Percentiles rank a stretch among this genome's conserved stretches.
These are phyloP conservation scores for Chalciporus pseudorubinellus DNA, from an alignment of 768 basidiomycete genomes.

Conservation along the genomic window DNA sequence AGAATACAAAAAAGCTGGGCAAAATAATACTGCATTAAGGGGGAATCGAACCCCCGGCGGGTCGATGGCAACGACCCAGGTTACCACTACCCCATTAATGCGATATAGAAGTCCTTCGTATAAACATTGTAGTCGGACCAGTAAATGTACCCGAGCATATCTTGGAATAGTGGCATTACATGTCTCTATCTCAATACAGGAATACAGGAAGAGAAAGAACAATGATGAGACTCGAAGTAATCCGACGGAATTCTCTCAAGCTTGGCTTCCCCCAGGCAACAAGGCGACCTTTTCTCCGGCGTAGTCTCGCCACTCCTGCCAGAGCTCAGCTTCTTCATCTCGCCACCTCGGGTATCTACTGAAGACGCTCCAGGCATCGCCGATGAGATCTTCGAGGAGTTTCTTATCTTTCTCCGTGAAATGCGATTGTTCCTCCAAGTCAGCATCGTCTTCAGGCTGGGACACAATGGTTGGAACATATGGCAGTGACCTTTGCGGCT, in stretches of 20 bases:
- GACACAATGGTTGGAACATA: conserved; percentile 15
- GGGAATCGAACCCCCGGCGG: conserved; percentile 83
- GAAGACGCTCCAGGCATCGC: conserved; percentile 26
- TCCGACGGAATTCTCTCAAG: neutral
- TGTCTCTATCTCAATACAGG: neutral
- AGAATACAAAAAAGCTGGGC: no score
- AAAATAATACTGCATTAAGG: conserved; percentile 24
- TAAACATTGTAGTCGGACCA: no score
- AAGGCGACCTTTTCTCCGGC: neutral
- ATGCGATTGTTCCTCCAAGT: conserved; percentile 4
- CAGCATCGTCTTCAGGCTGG: conserved; percentile 6
- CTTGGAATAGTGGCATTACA: neutral
- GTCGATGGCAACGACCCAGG: conserved; percentile 46
- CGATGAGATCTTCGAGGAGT: conserved; percentile 18
- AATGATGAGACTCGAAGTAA: neutral
- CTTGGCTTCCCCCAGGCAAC: neutral
- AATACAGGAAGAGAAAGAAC: neutral
- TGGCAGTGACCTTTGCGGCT: neutral
- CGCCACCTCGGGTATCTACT: conserved; percentile 12
- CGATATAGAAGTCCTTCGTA: no score
- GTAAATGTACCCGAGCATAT: neutral
- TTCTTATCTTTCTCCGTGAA: conserved; percentile 3
- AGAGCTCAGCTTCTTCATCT: neutral
- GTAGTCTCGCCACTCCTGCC: neutral
- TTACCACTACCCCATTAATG: conserved; percentile 36